Percentiles rank a stretch among this genome's conserved stretches.
Evolutionary conservation across 257 asterid species (phyloP).

Genomic region (Osmanthus fragrans): DNA sequence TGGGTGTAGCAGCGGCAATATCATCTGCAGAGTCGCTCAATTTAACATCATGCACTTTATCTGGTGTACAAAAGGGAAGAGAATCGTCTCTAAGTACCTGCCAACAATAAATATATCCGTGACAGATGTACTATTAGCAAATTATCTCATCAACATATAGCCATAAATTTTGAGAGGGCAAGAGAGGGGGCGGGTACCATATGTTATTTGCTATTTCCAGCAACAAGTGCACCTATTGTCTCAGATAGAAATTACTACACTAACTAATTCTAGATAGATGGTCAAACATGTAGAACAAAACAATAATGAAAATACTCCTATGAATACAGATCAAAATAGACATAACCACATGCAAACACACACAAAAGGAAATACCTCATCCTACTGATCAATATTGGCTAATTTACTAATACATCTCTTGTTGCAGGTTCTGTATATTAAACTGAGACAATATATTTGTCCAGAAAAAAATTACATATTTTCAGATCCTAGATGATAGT

Average conservation of each 20-base stretch:
- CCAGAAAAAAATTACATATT: background rate
- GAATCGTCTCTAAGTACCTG: constrained; percentile 83
- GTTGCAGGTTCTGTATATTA: background rate
- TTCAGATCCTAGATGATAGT: background rate
- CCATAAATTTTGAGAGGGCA: background rate
- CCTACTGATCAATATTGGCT: background rate
- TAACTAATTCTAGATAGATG: constrained; percentile 10
- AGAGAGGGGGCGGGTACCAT: background rate
- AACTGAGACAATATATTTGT: background rate
- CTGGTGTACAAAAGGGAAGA: constrained; percentile 71
- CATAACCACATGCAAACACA: background rate
- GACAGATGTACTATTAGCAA: background rate
- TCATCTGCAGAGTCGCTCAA: constrained; percentile 76
- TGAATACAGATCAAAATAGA: background rate
- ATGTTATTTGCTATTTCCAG: background rate
- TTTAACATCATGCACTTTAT: constrained; percentile 90
- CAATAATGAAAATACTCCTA: constrained; percentile 2
- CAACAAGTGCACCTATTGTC: constrained; percentile 4
- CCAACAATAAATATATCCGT: constrained; percentile 18
- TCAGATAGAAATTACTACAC: constrained; percentile 3
- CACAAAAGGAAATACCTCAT: background rate
- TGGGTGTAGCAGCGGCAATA: constrained; percentile 42
- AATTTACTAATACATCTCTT: background rate
- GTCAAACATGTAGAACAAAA: background rate
- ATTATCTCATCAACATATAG: background rate